These are phyloP conservation scores for Curvularia lunata DNA, from an alignment of 2,329 filamentous ascomycete species.

Conservation along the genomic window DNA sequence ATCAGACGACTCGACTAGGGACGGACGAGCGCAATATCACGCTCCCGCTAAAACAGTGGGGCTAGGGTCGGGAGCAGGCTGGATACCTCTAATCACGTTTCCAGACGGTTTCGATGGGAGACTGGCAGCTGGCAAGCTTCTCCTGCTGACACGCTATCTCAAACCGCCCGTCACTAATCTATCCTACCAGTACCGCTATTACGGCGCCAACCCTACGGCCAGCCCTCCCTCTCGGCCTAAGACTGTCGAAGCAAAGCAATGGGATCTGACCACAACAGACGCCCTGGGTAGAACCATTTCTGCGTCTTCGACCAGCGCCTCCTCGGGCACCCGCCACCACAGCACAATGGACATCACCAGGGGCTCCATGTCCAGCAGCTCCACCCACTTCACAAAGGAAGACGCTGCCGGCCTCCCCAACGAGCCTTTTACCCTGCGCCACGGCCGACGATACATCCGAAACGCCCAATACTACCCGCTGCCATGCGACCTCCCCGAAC, in stretches of 20 bases:
- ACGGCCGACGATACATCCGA: constrained; percentile 83
- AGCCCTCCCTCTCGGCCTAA: constrained; percentile 38
- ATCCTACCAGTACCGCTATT: constrained; percentile 44
- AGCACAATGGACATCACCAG: constrained; percentile 47
- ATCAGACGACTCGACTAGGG: constrained; percentile 28
- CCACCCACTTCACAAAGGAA: constrained; percentile 43
- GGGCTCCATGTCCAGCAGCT: constrained; percentile 49
- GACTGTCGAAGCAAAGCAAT: constrained; percentile 46
- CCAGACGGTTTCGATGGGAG: constrained; percentile 36
- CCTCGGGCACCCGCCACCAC: constrained; percentile 21
- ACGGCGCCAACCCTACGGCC: constrained; percentile 34
- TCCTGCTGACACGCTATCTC: constrained; percentile 13
- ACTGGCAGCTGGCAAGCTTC: constrained; percentile 45
- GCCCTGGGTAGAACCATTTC: constrained; percentile 47
- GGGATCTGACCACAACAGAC: constrained; percentile 45
- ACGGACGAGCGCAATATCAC: constrained; percentile 43
- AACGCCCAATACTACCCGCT: constrained; percentile 79
- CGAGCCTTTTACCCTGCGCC: constrained; percentile 68
- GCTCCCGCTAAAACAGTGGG: constrained; percentile 48
- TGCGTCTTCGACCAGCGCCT: constrained; percentile 28
- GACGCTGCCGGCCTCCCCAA: constrained; percentile 26
- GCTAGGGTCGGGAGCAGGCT: constrained; percentile 31
- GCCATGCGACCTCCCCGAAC: constrained; percentile 83
- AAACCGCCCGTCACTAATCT: constrained; percentile 16
- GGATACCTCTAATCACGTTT: constrained; percentile 16